These are phyloP conservation scores for Alternaria arbusti DNA, from an alignment of 2,329 filamentous ascomycete species.

Conservation along the genomic window DNA sequence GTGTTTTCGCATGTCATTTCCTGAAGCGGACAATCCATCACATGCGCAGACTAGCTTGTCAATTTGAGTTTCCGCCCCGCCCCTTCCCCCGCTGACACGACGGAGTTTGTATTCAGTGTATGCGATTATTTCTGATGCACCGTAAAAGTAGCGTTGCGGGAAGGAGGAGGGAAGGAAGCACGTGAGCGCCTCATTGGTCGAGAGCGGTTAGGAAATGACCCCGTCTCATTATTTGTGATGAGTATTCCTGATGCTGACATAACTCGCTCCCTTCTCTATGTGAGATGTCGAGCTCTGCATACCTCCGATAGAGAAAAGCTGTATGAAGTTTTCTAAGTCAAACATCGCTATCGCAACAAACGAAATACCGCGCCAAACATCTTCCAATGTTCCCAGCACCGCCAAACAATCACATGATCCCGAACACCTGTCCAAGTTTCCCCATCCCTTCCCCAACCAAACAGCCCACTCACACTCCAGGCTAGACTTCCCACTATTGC, in stretches of 20 bases:
- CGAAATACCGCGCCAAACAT: background rate
- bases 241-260: background rate
- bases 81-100: background rate
- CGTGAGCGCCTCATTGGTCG: background rate
- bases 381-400: too few species aligned
- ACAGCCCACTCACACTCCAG: background rate
- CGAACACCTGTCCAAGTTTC: background rate
- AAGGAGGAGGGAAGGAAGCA: background rate
- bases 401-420: background rate
- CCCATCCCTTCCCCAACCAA: background rate
- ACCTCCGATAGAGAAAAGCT: fast-evolving
- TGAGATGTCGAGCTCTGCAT: background rate
- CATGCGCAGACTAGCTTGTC: background rate
- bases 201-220: background rate
- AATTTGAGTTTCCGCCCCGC: background rate
- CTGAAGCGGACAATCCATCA: background rate
- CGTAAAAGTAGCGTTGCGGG: background rate
- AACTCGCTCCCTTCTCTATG: background rate
- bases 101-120: background rate
- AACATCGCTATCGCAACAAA: background rate
- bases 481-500: background rate
- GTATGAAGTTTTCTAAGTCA: background rate
- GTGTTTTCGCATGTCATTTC: background rate
- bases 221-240: background rate
- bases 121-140: background rate